Base-by-base conservation (phyloP, 805 yeast species). In the Schwanniomyces sp. region DNA sequence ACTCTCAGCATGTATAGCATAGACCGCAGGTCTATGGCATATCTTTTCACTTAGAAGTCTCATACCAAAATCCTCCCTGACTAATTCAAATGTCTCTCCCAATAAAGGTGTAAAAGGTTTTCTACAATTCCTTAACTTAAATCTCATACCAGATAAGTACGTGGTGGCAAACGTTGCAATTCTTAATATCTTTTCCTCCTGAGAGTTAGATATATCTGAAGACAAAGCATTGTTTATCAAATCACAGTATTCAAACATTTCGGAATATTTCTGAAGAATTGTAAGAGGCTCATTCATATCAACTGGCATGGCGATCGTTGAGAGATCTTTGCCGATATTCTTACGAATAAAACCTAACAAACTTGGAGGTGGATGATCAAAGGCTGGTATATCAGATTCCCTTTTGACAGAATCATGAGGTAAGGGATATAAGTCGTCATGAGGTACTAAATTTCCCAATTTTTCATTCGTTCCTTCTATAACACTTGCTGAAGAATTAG, bases 71-170 rank as follows among this genome's bases (percentile, higher is more conserved):
- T 89, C 96, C 51, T 90, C 96, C 36, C 96, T 78, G 1, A 90
- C 94, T 38, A 89, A 72, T 66, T 94, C 99, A 64, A 67, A 94
- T 0, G 97, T 91, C 63, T 94, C 99, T 17, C 98, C 97, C 16
- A 94, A 70, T 44, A 94, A 73, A 8, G 99, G 98, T 62, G 91
- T 94, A 69, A 94, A 94, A 1, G 99, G 98, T 61, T 94, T 94
- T 53, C 99, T 78, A 34, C 80, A 64, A 45, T 85, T 83, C 56
- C 99, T 78, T 41, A 83, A 84, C 57, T 88, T 91, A 30, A 81
- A 80, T 49, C 97, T 74, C 56, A 82, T 77, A 9, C 86, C 74
- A 0, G 97, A 82, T 7, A 91, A 64, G 48, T 79, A 80, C 24
- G 91, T 82, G 3, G 88, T 78, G 0, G 96, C 95, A 76, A 91